These are phyloP conservation scores for Catenaria anguillulae DNA, from an alignment of 371 early-diverging fungal genomes.

Conservation along the genomic window DNA sequence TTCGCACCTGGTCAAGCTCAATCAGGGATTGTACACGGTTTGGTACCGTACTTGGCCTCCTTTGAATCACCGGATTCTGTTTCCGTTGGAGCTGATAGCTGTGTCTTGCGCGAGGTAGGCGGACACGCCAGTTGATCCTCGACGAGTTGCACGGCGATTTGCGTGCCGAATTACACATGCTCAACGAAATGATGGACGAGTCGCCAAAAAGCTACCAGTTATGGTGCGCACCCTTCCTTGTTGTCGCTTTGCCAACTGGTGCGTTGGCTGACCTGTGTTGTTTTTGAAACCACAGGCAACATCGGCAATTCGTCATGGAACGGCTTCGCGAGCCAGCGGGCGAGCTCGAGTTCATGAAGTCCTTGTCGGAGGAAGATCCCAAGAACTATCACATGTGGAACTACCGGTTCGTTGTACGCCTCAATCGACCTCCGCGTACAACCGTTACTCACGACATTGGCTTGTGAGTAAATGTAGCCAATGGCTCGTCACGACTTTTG, in stretches of 20 bases:
- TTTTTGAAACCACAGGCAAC: constrained; percentile 40
- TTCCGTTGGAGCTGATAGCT: not conserved
- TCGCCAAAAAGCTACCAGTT: constrained; percentile 89
- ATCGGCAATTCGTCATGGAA: constrained; percentile 70
- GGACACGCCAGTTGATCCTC: constrained; percentile 67
- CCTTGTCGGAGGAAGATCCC: constrained; percentile 59
- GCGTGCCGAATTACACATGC: constrained; percentile 54
- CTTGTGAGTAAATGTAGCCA: no score
- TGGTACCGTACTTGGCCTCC: constrained; percentile 43
- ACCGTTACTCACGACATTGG: no score
- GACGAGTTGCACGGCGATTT: constrained; percentile 45
- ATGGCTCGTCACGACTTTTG: constrained; percentile 65
- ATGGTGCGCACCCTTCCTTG: constrained; percentile 39
- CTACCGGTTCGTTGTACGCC: constrained; percentile 34
- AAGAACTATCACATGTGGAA: constrained; percentile 98
- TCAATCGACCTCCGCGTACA: not conserved
- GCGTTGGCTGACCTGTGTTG: not conserved
- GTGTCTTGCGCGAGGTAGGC: constrained; percentile 47
- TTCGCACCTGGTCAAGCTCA: constrained; percentile 55
- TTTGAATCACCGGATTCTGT: not conserved
- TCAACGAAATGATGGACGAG: constrained; percentile 46
- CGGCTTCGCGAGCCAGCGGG: constrained; percentile 28
- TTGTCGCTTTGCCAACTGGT: not conserved
- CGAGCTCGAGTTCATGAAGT: constrained; percentile 54
- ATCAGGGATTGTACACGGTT: constrained; percentile 87